phyloP scores from a whole-genome alignment of 352 stramenopile species.

The Aphanomyces stellatus region DNA sequence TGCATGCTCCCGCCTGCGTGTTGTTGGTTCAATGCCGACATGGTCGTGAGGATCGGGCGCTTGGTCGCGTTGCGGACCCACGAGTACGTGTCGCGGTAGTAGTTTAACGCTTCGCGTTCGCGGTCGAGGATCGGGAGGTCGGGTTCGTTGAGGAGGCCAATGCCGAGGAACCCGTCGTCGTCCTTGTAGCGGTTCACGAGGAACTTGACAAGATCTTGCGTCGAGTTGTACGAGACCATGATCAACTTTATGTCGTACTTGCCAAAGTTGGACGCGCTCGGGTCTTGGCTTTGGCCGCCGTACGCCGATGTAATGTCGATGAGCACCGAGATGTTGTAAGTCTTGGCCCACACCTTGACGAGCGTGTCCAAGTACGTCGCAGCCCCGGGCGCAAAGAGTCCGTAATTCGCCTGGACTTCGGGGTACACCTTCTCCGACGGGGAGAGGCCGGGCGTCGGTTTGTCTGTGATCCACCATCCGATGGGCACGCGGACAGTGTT shows the following conservation, averaged over 20 bases:
- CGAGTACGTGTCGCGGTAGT: conserved; percentile 3
- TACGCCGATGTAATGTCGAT: conserved; percentile 14
- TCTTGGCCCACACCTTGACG: conserved; percentile 29
- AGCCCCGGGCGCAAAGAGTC: conserved; percentile 7
- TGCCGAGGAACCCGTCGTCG: conserved; percentile 27
- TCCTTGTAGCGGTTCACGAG: conserved; percentile 26
- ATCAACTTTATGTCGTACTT: neutral
- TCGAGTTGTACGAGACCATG: conserved; percentile 20
- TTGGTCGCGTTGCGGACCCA: neutral
- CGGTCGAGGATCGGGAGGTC: neutral
- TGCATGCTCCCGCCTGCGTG: neutral
- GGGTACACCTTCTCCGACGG: conserved; percentile 23
- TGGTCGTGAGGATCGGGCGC: neutral
- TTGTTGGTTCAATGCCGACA: neutral
- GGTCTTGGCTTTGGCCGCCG: conserved; percentile 16
- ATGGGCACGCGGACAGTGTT: conserved; percentile 54
- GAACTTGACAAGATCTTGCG: conserved; percentile 25
- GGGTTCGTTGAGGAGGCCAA: conserved; percentile 32
- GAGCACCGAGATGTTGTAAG: conserved; percentile 24
- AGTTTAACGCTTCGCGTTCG: neutral
- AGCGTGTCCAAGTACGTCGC: conserved; percentile 28
- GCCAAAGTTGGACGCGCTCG: conserved; percentile 21
- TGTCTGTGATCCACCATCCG: conserved; percentile 45
- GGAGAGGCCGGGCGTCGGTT: too few species aligned
- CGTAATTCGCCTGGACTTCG: neutral